These are phyloP conservation scores for Skeletonema potamos DNA, from an alignment of 108 stramenopile genomes.

Conservation along the genomic window DNA sequence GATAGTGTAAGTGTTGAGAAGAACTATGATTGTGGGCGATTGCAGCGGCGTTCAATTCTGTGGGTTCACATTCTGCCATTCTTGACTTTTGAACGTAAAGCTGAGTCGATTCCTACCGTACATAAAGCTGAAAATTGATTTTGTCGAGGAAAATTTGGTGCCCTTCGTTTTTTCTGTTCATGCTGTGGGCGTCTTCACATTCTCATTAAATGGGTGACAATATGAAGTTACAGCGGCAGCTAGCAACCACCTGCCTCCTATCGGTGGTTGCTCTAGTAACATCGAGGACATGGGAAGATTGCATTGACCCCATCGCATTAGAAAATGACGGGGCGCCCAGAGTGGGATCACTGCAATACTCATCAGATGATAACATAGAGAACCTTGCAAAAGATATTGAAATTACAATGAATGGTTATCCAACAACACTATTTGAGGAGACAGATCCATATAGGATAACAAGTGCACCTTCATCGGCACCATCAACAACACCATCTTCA, in stretches of 20 bases:
- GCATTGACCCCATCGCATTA: background rate
- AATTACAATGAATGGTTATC: slow-evolving; percentile 9
- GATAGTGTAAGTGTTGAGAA: too few relatives aligned
- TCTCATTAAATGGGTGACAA: background rate
- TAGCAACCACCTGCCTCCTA: background rate
- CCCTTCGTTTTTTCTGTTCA: background rate
- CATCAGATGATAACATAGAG: background rate
- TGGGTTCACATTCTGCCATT: too few relatives aligned
- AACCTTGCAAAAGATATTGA: background rate
- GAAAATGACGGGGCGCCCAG: slow-evolving; percentile 16
- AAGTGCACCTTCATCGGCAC: slow-evolving; percentile 4
- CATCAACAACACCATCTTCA: slow-evolving; percentile 5
- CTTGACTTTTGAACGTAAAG: background rate
- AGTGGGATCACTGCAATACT: too few relatives aligned
- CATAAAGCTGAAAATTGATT: too few relatives aligned
- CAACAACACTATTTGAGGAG: slow-evolving; percentile 16
- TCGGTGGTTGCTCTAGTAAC: background rate
- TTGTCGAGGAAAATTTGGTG: background rate
- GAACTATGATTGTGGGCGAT: too few relatives aligned
- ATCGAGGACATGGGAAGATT: slow-evolving; percentile 6
- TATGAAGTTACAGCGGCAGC: background rate
- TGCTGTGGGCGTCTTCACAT: too few relatives aligned
- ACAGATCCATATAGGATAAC: slow-evolving; percentile 17
- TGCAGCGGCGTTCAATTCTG: background rate
- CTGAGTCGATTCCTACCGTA: too few relatives aligned